These are phyloP conservation scores for Mycena leptocephala DNA, from an alignment of 768 basidiomycete genomes.

Conservation along the genomic window DNA sequence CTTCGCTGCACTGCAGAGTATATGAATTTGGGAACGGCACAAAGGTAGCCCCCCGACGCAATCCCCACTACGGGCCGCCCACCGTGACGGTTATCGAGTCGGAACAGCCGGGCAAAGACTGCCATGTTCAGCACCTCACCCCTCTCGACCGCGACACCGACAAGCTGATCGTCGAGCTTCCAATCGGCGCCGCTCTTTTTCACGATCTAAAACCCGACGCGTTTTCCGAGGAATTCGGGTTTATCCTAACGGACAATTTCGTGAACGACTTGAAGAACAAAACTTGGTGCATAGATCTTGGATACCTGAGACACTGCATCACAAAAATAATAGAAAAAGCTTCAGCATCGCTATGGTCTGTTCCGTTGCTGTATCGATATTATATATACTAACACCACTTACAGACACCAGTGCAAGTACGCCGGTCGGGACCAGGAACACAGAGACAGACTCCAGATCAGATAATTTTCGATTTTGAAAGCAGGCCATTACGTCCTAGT, in stretches of 20 bases:
- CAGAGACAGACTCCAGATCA: too few relatives aligned
- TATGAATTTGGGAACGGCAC: background rate
- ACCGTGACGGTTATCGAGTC: background rate
- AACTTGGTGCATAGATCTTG: too few relatives aligned
- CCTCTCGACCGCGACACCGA: background rate
- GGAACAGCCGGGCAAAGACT: background rate
- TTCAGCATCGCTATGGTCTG: too few relatives aligned
- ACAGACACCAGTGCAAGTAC: too few relatives aligned
- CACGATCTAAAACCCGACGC: background rate
- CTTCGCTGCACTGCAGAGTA: background rate
- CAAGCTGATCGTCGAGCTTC: background rate
- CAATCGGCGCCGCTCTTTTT: background rate
- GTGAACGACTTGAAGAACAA: too few relatives aligned
- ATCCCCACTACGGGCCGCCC: background rate
- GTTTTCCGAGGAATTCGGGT: background rate
- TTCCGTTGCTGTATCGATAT: too few relatives aligned
- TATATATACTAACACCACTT: too few relatives aligned
- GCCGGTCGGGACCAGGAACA: too few relatives aligned
- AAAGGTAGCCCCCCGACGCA: background rate
- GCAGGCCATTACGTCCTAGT: background rate
- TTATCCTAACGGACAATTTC: too few relatives aligned
- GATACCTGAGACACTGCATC: too few relatives aligned
- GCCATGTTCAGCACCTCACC: background rate
- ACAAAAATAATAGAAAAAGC: too few relatives aligned
- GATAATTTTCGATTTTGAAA: too few relatives aligned